phyloP scores from a whole-genome alignment of 2,329 filamentous ascomycete species.

The Pseudogymnoascus sp. region DNA sequence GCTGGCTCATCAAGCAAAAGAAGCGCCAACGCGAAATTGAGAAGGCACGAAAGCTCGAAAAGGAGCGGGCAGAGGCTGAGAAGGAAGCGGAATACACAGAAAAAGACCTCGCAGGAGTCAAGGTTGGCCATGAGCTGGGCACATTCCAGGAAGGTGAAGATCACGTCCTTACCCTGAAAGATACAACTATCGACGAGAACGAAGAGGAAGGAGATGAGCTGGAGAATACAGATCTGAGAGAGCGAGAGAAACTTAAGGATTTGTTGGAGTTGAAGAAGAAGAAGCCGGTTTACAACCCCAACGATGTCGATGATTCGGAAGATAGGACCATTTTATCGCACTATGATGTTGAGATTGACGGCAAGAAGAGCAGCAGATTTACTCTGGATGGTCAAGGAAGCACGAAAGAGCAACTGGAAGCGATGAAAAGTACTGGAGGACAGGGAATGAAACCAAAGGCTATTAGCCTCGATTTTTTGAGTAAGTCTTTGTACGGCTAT shows the following conservation, averaged over 20 bases:
- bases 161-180: slow-evolving; percentile 90
- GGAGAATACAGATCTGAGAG: slow-evolving; percentile 64
- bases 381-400: slow-evolving; percentile 74
- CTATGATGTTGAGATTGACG: slow-evolving; percentile 90
- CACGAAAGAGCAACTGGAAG: slow-evolving; percentile 54
- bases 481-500: slow-evolving; percentile 28
- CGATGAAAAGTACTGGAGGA: slow-evolving; percentile 39
- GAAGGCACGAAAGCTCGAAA: slow-evolving; percentile 60
- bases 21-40: slow-evolving; percentile 90
- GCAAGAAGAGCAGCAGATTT: slow-evolving; percentile 82
- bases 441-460: slow-evolving; percentile 57
- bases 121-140: slow-evolving; percentile 78
- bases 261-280: slow-evolving; percentile 83
- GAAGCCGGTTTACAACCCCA: slow-evolving; percentile 79
- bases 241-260: slow-evolving; percentile 65
- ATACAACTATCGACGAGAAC: slow-evolving; percentile 73
- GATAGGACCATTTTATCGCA: slow-evolving; percentile 68
- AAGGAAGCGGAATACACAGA: slow-evolving; percentile 70
- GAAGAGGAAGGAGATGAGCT: slow-evolving; percentile 88
- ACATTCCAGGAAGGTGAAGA: slow-evolving; percentile 77
- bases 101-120: slow-evolving; percentile 80
- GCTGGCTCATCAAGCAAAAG: slow-evolving; percentile 84
- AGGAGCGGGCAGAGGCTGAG: slow-evolving; percentile 65
- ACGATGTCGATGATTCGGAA: slow-evolving; percentile 57
- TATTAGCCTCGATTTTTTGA: slow-evolving; percentile 67